Percentiles rank a stretch among this genome's conserved stretches.
Evolutionary conservation across 345 rosid genomes (phyloP).

Genomic region (Xanthoceras sorbifolium): DNA sequence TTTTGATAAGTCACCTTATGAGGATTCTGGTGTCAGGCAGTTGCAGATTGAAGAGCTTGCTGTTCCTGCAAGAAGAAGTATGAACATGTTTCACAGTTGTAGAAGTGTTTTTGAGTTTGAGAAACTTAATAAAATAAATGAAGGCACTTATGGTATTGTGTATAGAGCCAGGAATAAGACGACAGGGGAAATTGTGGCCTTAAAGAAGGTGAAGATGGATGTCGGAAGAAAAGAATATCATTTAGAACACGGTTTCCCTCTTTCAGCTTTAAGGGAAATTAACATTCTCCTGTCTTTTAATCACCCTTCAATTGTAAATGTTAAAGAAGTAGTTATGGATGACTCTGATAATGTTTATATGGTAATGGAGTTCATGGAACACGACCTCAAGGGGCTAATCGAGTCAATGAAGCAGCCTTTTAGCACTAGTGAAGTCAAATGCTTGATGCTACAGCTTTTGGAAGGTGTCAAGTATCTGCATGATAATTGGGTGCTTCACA

Average conservation of each 20-base stretch:
- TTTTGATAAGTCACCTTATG: constrained; percentile 27
- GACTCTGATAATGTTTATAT: constrained; percentile 63
- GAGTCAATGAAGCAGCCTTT: constrained; percentile 69
- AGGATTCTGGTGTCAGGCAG: constrained; percentile 23
- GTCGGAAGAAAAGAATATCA: constrained; percentile 56
- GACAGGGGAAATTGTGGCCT: constrained; percentile 70
- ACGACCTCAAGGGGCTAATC: constrained; percentile 75
- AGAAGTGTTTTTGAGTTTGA: constrained; percentile 69
- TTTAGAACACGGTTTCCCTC: constrained; percentile 69
- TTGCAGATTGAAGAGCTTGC: constrained; percentile 34
- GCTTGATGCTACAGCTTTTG: constrained; percentile 84
- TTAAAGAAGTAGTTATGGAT: constrained; percentile 82
- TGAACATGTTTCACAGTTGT: constrained; percentile 66
- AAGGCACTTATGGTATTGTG: constrained; percentile 90
- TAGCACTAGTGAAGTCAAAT: constrained; percentile 87
- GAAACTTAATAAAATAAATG: constrained; percentile 72
- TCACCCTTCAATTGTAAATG: constrained; percentile 74
- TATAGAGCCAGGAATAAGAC: constrained; percentile 73
- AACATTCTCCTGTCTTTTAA: constrained; percentile 73
- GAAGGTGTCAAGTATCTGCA: constrained; percentile 83
- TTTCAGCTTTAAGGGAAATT: constrained; percentile 84
- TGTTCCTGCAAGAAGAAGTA: constrained; percentile 29
- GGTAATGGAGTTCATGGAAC: constrained; percentile 96
- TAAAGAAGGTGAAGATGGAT: constrained; percentile 83
- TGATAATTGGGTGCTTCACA: constrained; percentile 89